phyloP scores from a whole-genome alignment of 2,329 filamentous ascomycete genomes.

The Rutstroemia sp. region DNA sequence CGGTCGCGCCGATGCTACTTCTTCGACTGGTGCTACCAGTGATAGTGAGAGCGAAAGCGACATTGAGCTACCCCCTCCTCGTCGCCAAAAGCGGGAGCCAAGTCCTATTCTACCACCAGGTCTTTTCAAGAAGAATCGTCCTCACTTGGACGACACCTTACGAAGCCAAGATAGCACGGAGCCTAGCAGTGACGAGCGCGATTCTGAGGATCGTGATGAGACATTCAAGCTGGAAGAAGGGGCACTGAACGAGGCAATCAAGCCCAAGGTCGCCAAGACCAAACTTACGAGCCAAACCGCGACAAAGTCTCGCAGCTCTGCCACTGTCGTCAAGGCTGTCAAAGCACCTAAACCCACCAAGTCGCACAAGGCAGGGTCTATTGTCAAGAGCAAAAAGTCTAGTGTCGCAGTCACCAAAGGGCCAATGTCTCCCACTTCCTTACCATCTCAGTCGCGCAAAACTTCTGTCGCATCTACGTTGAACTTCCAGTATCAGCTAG shows the following conservation, averaged over 20 bases:
- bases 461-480: conserved; percentile 61
- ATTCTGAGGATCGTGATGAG: conserved; percentile 39
- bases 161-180: conserved; percentile 51
- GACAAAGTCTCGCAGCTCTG: conserved; percentile 34
- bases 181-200: conserved; percentile 54
- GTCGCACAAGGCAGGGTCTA: conserved; percentile 27
- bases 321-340: conserved; percentile 35
- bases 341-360: conserved; percentile 41
- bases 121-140: conserved; percentile 37
- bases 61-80: conserved; percentile 50
- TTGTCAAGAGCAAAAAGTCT: conserved; percentile 44
- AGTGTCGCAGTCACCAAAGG: conserved; percentile 30
- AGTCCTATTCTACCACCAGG: conserved; percentile 43
- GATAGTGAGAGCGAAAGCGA: conserved; percentile 66
- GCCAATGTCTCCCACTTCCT: conserved; percentile 56
- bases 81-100: conserved; percentile 48
- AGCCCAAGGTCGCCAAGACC: conserved; percentile 35
- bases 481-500: conserved; percentile 54
- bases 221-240: conserved; percentile 28
- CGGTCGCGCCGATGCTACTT: conserved; percentile 76
- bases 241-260: conserved; percentile 18
- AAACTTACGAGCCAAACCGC: conserved; percentile 30
- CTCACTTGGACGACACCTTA: conserved; percentile 42
- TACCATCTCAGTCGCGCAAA: conserved; percentile 67
- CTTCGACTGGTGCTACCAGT: conserved; percentile 78